Evolutionary conservation across 148 eudicot genomes (phyloP), one percentile per base, ranked within the genome.

Genomic region (Linanthus parryae): DNA sequence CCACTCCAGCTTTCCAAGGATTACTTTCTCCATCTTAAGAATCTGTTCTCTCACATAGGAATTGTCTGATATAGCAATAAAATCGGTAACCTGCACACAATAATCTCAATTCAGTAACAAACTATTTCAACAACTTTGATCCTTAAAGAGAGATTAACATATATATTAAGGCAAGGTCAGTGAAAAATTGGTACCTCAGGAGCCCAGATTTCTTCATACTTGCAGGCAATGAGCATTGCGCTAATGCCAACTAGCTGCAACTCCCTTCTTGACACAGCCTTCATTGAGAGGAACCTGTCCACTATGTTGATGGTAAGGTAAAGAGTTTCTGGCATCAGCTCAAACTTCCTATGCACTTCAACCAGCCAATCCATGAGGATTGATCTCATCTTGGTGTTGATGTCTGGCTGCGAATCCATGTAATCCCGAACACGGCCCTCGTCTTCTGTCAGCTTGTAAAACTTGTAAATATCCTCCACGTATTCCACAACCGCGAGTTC

Each of bases 171-270:
- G n/a, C n/a, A n/a, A n/a, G n/a, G n/a, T 31, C 11, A 31, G 35
- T 31, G 35, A 31, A 31, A 5, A 31, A 31, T 5, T 5, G 11
- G 34, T 70, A 81, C 90, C 75, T 86, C 88, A 12, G 95, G 95
- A 35, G 89, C 95, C 94, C 95, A 91, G 34, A 91, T 91, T 58
- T 91, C 94, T 61, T 86, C 97, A 52, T 91, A 91, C 58, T 91
- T 86, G 68, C 82, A 83, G 44, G 74, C 76, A 31, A 75, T 65
- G 6, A 78, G 74, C 84, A 63, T 73, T 20, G 84, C 67, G 30
- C 79, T 30, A 7, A 78, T 48, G 11, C 81, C 81, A 22, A 84
- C 72, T 18, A 84, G 57, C 69, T 72, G 80, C 24, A 67, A 39
- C 9, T 79, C 84, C 69, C 28, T 57, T 52, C 80, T 71, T n/a